A percentile compares a stretch with the other conserved stretches of the same genome.
Evolutionary conservation across 2,329 filamentous ascomycete genomes (phyloP).

Genomic region (Colletotrichum lini): DNA sequence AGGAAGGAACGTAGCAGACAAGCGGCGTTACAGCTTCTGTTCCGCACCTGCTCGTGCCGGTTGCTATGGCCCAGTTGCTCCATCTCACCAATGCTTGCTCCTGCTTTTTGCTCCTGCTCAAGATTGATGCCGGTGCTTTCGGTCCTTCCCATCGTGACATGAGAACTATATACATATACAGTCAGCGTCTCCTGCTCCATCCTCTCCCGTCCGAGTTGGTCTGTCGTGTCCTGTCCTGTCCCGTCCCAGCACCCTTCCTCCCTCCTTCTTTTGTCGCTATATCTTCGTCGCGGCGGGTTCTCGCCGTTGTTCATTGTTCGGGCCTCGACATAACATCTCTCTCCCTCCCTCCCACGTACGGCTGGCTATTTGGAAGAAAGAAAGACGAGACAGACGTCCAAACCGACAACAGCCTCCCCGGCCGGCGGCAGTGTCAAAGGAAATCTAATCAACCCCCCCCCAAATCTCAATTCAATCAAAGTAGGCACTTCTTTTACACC

Average conservation of each 20-base stretch:
- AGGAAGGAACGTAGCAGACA: no score
- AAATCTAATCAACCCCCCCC: slow-evolving; percentile 18
- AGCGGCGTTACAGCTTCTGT: not conserved
- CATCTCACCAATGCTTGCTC: not conserved
- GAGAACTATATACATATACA: slow-evolving; percentile 24
- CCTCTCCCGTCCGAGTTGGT: slow-evolving; percentile 9
- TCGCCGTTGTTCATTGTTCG: slow-evolving; percentile 12
- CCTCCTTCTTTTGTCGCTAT: slow-evolving; percentile 27
- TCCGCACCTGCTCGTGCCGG: not conserved
- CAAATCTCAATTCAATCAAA: not conserved
- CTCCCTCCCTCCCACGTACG: not conserved
- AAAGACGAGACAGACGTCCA: not conserved
- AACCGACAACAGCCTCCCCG: slow-evolving; percentile 16
- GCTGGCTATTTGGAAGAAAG: no score
- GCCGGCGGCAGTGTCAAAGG: slow-evolving; percentile 36
- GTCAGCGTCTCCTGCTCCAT: slow-evolving; percentile 6
- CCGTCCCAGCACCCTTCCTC: slow-evolving; percentile 15
- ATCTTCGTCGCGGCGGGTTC: slow-evolving; percentile 9
- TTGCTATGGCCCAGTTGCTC: not conserved
- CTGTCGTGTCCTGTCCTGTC: slow-evolving; percentile 8
- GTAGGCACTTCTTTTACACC: slow-evolving; percentile 8
- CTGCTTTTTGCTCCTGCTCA: not conserved
- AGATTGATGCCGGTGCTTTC: not conserved
- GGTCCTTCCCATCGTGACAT: slow-evolving; percentile 12
- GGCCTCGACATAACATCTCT: not conserved